These are phyloP conservation scores for Dactylonectria macrodidyma DNA, from an alignment of 2,329 filamentous ascomycete genomes.

Conservation along the genomic window DNA sequence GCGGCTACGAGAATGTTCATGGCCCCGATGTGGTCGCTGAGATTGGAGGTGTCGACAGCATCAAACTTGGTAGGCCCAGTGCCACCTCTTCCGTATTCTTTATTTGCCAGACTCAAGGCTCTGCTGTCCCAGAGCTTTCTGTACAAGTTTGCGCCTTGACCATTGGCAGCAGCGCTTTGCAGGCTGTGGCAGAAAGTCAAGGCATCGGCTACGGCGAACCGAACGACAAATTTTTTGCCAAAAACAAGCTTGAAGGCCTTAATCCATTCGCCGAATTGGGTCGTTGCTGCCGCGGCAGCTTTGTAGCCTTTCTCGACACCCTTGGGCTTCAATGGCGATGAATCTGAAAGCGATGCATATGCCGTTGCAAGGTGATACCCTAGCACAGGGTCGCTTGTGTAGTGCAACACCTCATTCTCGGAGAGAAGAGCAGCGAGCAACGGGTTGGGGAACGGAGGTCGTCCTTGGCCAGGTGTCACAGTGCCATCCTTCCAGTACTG, in stretches of 20 bases:
- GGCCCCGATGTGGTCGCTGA: conserved; percentile 57
- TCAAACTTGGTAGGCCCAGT: conserved; percentile 63
- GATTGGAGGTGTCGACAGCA: conserved; percentile 68
- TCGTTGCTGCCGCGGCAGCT: conserved; percentile 54
- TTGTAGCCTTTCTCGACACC: conserved; percentile 35
- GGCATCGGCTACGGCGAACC: conserved; percentile 64
- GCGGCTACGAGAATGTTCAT: conserved; percentile 59
- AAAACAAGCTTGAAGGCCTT: conserved; percentile 55
- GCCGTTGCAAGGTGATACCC: conserved; percentile 71
- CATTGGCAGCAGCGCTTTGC: conserved; percentile 55
- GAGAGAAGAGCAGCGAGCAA: conserved; percentile 57
- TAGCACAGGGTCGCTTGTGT: conserved; percentile 65
- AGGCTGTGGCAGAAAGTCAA: conserved; percentile 68
- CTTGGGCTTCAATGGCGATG: conserved; percentile 56
- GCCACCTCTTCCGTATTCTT: conserved; percentile 55
- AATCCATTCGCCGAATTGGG: conserved; percentile 64
- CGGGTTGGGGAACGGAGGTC: conserved; percentile 59
- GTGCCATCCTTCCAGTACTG: conserved; percentile 56
- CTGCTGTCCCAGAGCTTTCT: conserved; percentile 57
- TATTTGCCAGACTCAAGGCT: conserved; percentile 58
- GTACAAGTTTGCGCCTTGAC: conserved; percentile 58
- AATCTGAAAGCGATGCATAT: conserved; percentile 54
- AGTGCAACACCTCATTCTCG: conserved; percentile 58
- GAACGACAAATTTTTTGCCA: conserved; percentile 55
- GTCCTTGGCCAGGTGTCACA: conserved; percentile 39